These are phyloP conservation scores for Saprolegnia diclina DNA, from an alignment of 352 stramenopile species.

Conservation along the genomic window DNA sequence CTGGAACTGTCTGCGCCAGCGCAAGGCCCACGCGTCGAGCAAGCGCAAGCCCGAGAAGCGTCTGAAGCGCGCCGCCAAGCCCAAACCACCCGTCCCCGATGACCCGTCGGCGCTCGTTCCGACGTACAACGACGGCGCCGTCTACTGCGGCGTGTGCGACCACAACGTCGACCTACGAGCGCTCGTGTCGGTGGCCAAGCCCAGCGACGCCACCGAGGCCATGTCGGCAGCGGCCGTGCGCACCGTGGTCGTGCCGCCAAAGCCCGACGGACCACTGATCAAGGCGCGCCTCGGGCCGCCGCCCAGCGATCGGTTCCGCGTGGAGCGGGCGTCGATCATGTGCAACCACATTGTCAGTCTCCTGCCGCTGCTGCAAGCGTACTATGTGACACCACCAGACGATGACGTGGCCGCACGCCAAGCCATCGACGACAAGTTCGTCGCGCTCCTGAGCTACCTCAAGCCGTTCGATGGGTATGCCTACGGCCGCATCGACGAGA, in stretches of 20 bases:
- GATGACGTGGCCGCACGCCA: conserved; percentile 30
- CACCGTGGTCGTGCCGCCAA: conserved; percentile 31
- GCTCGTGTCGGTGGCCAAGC: conserved; percentile 45
- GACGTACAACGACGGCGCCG: conserved; percentile 29
- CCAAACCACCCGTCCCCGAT: conserved; percentile 48
- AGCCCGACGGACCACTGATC: conserved; percentile 56
- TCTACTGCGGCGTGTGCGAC: conserved; percentile 57
- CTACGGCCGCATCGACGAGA: conserved; percentile 52
- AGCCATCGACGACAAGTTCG: conserved; percentile 46
- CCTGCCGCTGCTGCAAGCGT: neutral
- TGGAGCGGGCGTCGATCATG: conserved; percentile 3
- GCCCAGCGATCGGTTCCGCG: conserved; percentile 3
- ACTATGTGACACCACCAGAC: conserved; percentile 13
- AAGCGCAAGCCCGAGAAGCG: neutral
- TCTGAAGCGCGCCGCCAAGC: neutral
- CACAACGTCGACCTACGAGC: conserved; percentile 45
- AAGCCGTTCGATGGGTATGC: conserved; percentile 68
- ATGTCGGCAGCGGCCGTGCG: neutral
- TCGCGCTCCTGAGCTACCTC: conserved; percentile 57
- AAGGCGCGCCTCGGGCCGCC: conserved; percentile 41
- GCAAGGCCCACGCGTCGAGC: neutral
- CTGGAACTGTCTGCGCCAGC: conserved; percentile 2
- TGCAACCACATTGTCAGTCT: conserved; percentile 7
- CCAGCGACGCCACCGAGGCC: neutral
- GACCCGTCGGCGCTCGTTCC: conserved; percentile 32